phyloP scores from a whole-genome alignment of 1,139 yeast species.

The Wickerhamomyces sp. region DNA sequence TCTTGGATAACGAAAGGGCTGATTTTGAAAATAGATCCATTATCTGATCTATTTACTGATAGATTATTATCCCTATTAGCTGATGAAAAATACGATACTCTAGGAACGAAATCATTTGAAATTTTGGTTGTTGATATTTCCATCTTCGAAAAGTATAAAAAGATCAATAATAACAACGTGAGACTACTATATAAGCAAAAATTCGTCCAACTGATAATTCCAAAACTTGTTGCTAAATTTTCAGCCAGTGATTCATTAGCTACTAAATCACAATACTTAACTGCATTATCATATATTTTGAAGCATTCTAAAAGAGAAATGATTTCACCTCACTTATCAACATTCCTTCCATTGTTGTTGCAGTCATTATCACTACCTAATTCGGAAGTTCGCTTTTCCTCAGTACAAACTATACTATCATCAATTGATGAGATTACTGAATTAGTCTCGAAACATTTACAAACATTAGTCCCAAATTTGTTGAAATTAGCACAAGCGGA shows the following conservation, averaged over 20 bases:
- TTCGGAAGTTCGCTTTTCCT: slow-evolving; percentile 50
- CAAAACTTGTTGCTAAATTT: slow-evolving; percentile 41
- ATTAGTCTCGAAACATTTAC: slow-evolving; percentile 48
- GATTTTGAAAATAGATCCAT: slow-evolving; percentile 50
- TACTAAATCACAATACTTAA: slow-evolving; percentile 46
- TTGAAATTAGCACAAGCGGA: slow-evolving; percentile 27
- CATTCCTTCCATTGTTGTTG: slow-evolving; percentile 65
- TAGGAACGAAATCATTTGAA: slow-evolving; percentile 52
- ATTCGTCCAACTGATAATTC: slow-evolving; percentile 56
- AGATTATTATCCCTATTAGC: slow-evolving; percentile 34
- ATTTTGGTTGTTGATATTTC: slow-evolving; percentile 63
- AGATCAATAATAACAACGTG: slow-evolving; percentile 52
- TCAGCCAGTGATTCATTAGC: slow-evolving; percentile 21
- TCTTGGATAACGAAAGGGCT: slow-evolving; percentile 75
- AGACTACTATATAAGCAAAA: slow-evolving; percentile 75
- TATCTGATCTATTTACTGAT: slow-evolving; percentile 38
- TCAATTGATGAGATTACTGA: slow-evolving; percentile 52
- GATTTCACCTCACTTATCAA: slow-evolving; percentile 55
- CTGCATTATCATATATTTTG: slow-evolving; percentile 63
- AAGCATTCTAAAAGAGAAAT: slow-evolving; percentile 61
- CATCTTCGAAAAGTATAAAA: slow-evolving; percentile 50
- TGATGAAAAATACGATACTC: slow-evolving; percentile 27
- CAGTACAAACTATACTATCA: slow-evolving; percentile 49
- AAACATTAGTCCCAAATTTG: slow-evolving; percentile 53
- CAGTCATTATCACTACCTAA: slow-evolving; percentile 50